Conservation (phyloP, 2,329 filamentous ascomycete species). For the Bisporella sp. region DNA sequence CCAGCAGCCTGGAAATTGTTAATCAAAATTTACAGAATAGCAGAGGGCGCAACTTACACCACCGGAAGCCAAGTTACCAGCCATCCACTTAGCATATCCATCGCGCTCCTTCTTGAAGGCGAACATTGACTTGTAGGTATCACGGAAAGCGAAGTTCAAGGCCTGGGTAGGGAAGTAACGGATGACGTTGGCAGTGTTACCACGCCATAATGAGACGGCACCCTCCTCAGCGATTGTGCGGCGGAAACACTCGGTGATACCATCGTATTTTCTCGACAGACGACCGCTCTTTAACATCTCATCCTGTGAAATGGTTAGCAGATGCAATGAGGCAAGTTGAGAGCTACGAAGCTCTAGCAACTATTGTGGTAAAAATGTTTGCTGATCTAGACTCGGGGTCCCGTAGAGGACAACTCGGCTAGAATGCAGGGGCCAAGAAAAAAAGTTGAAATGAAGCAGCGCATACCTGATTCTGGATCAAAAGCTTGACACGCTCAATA, state of each 20-base stretch:
- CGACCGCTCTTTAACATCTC: constrained; percentile 99
- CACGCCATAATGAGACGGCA: constrained; percentile 94
- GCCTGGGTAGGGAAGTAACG: constrained; percentile 99
- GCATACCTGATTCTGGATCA: constrained; percentile 99
- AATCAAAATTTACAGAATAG: constrained; percentile 1
- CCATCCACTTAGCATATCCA: constrained; percentile 98
- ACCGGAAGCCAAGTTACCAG: constrained; percentile 98
- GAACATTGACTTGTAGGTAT: constrained; percentile 99
- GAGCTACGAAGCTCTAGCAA: no score
- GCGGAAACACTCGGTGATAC: constrained; percentile 92
- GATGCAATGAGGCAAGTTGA: not conserved
- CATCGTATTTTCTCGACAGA: constrained; percentile 94
- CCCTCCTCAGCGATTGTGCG: constrained; percentile 88
- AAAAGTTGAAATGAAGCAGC: not conserved
- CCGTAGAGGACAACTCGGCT: no score
- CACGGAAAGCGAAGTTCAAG: constrained; percentile 99
- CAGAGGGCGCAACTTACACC: constrained; percentile 67
- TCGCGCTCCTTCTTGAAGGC: constrained; percentile 99
- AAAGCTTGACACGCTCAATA: constrained; percentile 99
- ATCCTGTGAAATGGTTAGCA: constrained; percentile 56
- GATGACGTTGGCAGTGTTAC: constrained; percentile 99
- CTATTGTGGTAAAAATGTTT: no score
- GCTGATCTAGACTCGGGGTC: no score
- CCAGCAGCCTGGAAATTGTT: constrained; percentile 64
- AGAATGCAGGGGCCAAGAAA: not conserved